Base-by-base conservation (phyloP, 805 yeast genomes). In the Metschnikowia peoriensis region DNA sequence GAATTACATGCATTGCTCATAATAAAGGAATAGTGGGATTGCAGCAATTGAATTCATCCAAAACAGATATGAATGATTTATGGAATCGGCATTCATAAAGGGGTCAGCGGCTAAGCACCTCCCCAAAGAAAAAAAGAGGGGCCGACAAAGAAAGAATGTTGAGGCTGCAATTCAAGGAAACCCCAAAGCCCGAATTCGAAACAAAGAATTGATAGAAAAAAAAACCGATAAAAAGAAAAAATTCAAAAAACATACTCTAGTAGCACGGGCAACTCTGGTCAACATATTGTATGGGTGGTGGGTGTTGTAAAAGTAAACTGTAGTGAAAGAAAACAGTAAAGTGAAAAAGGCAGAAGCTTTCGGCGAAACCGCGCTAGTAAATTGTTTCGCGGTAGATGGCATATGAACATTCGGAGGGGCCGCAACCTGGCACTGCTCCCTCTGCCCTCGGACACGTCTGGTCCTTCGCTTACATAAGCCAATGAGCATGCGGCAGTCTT, bases 181-280 rank as follows among this genome's bases (percentile, higher is more conserved):
- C 35, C 35, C 22, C 2, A 22, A 22, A 22, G 22, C 22, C 38
- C n/a, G 38, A 34, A 34, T 12, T 11, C 38, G 5, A 34, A 34
- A 3, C n/a, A 5, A 34, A 12, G 2, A 34, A 34, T 34, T 34
- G 5, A 14, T 14, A 38, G 17, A 38, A 28, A 27, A 8, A 17
- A 27, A 22, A 41, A 28, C 11, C 43, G 6, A 17, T 22, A 35
- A 27, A 44, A 44, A 28, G 12, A 29, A 44, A 9, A 16, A 34
- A 17, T 7, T 16, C 1, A 16, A 14, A 47, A 17, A 28, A 73
- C 78, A 62, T 73, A 74, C 78, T 66, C 68, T 74, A 51, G 76
- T 61, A 51, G 73, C 66, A 69, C 78, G 76, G 59, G 68, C 70
- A 63, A 74, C 63, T 71, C 76, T 73, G 48, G 78, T 70, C 65